A percentile compares a stretch with the other conserved stretches of the same genome.
Evolutionary conservation across 805 yeast genomes (phyloP).

Genomic region (Lipomyces japonicus): DNA sequence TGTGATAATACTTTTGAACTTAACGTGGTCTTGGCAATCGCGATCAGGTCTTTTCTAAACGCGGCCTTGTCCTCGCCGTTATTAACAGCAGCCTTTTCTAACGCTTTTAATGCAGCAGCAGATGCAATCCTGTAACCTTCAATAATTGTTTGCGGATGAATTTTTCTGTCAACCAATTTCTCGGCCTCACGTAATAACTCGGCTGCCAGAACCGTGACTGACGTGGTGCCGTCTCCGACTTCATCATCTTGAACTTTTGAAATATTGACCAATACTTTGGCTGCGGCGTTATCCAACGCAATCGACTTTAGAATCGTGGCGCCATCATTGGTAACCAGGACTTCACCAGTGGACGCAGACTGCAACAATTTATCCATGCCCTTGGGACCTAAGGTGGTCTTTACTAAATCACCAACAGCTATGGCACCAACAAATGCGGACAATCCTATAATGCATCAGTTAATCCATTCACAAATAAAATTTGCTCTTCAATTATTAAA

Average conservation of each 20-base stretch:
- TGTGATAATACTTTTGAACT: conserved; percentile 93
- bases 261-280: conserved; percentile 89
- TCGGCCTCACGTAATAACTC: conserved; percentile 95
- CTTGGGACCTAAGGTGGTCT: conserved; percentile 92
- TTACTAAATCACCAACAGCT: conserved; percentile 97
- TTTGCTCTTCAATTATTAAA: no score
- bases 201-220: conserved; percentile 91
- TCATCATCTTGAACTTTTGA: conserved; percentile 97
- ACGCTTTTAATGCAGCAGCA: conserved; percentile 75
- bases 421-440: conserved; percentile 98
- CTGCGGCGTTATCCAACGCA: conserved; percentile 97
- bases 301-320: conserved; percentile 93
- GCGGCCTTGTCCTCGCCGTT: conserved; percentile 53
- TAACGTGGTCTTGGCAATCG: conserved; percentile 88
- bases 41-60: conserved; percentile 72
- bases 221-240: conserved; percentile 98
- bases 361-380: conserved; percentile 97
- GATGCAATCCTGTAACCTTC: conserved; percentile 92
- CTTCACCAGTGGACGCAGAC: conserved; percentile 71
- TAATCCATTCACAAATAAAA: neutral
- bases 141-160: conserved; percentile 96
- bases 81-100: conserved; percentile 73
- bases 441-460: conserved; percentile 39
- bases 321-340: conserved; percentile 94
- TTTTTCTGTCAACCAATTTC: conserved; percentile 81